A percentile compares a stretch with the other conserved stretches of the same genome.
These are phyloP conservation scores for Fraxinus baroniana DNA, from an alignment of 305 asterid species.

Conservation along the genomic window DNA sequence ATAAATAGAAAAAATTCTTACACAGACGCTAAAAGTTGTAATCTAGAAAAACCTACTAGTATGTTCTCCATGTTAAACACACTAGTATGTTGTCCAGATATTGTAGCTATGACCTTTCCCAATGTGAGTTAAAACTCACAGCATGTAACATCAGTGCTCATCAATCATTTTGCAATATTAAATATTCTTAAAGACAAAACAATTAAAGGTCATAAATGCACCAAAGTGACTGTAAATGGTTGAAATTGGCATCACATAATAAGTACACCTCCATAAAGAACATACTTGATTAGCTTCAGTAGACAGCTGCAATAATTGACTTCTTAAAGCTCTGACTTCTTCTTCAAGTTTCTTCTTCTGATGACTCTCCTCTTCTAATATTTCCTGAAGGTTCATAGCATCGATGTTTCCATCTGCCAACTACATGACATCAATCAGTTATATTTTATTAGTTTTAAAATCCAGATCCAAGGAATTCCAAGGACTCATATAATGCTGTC, in stretches of 20 bases:
- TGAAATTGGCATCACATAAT: slow-evolving; percentile 3
- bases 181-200: neutral
- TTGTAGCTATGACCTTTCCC: no score
- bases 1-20: slow-evolving; percentile 4
- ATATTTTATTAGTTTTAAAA: slow-evolving; percentile 24
- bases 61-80: no score
- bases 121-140: no score
- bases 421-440: slow-evolving; percentile 47
- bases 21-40: neutral
- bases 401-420: slow-evolving; percentile 68
- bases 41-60: no score
- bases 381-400: slow-evolving; percentile 55
- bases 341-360: slow-evolving; percentile 91
- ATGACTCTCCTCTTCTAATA: slow-evolving; percentile 76
- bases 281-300: slow-evolving; percentile 76
- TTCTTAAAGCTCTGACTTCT: slow-evolving; percentile 72
- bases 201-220: slow-evolving; percentile 1
- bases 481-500: slow-evolving; percentile 1
- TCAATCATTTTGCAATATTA: neutral
- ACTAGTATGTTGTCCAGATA: no score
- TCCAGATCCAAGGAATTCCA: slow-evolving; percentile 21
- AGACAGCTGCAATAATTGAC: slow-evolving; percentile 68
- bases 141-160: neutral
- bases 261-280: neutral
- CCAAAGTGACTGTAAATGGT: neutral